phyloP scores from a whole-genome alignment of 2,329 filamentous ascomycete genomes.

The Hortaea werneckii region DNA sequence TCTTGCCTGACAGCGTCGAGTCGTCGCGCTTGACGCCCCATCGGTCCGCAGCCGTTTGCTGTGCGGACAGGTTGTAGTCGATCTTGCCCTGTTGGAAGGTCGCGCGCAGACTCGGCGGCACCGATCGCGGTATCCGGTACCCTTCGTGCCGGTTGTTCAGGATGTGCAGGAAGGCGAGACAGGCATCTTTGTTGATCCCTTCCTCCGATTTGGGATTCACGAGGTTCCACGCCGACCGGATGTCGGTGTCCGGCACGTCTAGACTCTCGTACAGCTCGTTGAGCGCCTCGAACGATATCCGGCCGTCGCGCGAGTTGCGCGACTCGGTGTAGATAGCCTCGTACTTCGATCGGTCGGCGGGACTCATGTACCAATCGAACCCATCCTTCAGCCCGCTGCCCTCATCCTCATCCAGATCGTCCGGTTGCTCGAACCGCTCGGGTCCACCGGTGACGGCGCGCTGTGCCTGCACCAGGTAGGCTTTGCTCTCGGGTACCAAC shows the following conservation, averaged over 20 bases:
- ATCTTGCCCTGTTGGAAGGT: constrained; percentile 95
- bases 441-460: constrained; percentile 70
- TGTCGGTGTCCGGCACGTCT: constrained; percentile 64
- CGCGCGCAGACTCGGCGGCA: constrained; percentile 80
- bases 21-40: constrained; percentile 76
- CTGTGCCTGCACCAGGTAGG: constrained; percentile 75
- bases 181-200: constrained; percentile 88
- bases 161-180: constrained; percentile 90
- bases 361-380: constrained; percentile 99
- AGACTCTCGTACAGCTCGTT: constrained; percentile 76
- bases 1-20: constrained; percentile 72
- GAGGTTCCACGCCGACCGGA: constrained; percentile 91
- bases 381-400: constrained; percentile 81
- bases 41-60: constrained; percentile 48
- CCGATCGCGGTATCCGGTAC: constrained; percentile 81
- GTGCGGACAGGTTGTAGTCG: constrained; percentile 76
- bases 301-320: constrained; percentile 67
- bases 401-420: constrained; percentile 58
- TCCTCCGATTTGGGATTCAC: constrained; percentile 80
- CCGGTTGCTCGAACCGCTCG: constrained; percentile 73
- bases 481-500: constrained; percentile 92
- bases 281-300: constrained; percentile 62
- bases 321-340: constrained; percentile 95
- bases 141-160: constrained; percentile 93
- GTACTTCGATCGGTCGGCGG: constrained; percentile 82